phyloP scores from a whole-genome alignment of 1,139 yeast genomes.

The Saccharomyces pastorianus region DNA sequence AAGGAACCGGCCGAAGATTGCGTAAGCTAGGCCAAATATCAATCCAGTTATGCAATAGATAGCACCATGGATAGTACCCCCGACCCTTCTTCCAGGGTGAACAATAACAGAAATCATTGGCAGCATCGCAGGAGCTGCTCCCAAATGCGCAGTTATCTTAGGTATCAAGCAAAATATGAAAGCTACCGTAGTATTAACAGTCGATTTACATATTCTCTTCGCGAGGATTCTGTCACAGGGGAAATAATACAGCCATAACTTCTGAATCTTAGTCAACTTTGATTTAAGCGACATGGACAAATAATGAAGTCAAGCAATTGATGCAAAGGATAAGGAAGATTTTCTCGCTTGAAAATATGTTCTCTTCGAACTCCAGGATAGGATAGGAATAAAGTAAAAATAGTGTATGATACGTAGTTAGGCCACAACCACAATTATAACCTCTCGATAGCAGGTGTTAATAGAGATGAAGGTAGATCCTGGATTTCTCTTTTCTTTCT shows the following conservation, averaged over 20 bases:
- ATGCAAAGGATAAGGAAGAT: not conserved
- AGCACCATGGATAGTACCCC: constrained; percentile 40
- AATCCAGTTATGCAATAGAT: constrained; percentile 37
- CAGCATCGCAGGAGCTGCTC: constrained; percentile 37
- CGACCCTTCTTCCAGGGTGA: constrained; percentile 43
- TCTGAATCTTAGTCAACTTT: not conserved
- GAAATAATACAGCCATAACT: constrained; percentile 16
- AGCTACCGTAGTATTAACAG: constrained; percentile 36
- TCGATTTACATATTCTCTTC: constrained; percentile 35
- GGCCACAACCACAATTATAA: not conserved
- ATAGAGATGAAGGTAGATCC: not conserved
- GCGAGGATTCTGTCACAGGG: constrained; percentile 28
- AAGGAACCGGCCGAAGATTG: constrained; percentile 36
- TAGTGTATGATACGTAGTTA: not conserved
- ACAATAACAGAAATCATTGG: constrained; percentile 40
- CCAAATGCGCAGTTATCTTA: constrained; percentile 32
- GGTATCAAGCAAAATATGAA: constrained; percentile 36
- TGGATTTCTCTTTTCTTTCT: not conserved
- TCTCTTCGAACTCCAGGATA: not conserved
- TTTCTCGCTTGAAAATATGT: not conserved
- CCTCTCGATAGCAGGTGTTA: not conserved
- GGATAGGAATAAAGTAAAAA: not conserved
- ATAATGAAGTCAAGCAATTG: not conserved
- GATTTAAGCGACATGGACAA: not conserved
- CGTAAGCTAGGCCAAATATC: constrained; percentile 38